phyloP scores from a whole-genome alignment of 805 yeast species.

The Teunomyces stri region DNA sequence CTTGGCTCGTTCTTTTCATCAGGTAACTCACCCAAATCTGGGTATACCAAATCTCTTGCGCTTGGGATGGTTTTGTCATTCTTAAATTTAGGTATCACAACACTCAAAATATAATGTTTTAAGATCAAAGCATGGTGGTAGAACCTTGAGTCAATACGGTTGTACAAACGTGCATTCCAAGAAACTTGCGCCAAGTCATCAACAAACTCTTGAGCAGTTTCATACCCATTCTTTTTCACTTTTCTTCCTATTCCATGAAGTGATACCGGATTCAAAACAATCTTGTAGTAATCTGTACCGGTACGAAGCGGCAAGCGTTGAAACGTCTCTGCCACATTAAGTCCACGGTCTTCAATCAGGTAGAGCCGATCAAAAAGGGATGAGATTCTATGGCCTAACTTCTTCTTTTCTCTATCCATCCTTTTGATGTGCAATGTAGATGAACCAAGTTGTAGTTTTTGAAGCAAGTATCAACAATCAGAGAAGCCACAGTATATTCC shows the following conservation, averaged over 20 bases:
- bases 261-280: conserved; percentile 79
- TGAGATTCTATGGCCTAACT: conserved; percentile 31
- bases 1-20: conserved; percentile 30
- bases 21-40: conserved; percentile 70
- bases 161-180: conserved; percentile 87
- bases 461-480: neutral
- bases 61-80: conserved; percentile 38
- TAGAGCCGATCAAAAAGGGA: conserved; percentile 39
- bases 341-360: conserved; percentile 43
- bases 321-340: conserved; percentile 53
- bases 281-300: conserved; percentile 75
- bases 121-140: conserved; percentile 65
- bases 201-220: conserved; percentile 64
- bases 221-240: conserved; percentile 53
- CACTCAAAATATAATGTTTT: conserved; percentile 48
- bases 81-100: conserved; percentile 48
- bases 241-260: conserved; percentile 66
- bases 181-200: conserved; percentile 79
- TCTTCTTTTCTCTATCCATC: conserved; percentile 27
- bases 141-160: conserved; percentile 64
- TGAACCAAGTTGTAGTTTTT: neutral
- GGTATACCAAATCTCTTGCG: conserved; percentile 45
- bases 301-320: conserved; percentile 71
- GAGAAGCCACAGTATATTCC: neutral
- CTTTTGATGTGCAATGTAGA: neutral